These are phyloP conservation scores for Colletotrichum cordylinicola DNA, from an alignment of 2,329 filamentous ascomycete species.

Conservation along the genomic window DNA sequence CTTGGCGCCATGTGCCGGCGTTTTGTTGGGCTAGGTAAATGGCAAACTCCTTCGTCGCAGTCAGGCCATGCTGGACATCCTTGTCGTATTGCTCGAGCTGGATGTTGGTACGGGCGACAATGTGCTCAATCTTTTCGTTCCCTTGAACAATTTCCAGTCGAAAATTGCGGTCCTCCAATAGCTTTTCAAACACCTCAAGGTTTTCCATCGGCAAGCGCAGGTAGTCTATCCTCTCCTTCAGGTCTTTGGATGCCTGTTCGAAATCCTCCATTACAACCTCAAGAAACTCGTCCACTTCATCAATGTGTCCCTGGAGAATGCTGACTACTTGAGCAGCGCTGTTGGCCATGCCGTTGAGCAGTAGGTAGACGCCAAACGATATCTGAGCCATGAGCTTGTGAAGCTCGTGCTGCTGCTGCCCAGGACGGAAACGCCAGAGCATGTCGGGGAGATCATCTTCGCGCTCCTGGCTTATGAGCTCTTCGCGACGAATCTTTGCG, in stretches of 20 bases:
- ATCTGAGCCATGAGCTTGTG: constrained; percentile 93
- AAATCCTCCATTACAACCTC: constrained; percentile 88
- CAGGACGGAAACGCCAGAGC: constrained; percentile 77
- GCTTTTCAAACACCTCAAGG: constrained; percentile 80
- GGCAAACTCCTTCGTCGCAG: constrained; percentile 77
- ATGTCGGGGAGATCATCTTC: constrained; percentile 75
- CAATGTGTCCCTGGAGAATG: constrained; percentile 90
- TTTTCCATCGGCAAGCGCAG: constrained; percentile 86
- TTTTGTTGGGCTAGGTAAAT: constrained; percentile 75
- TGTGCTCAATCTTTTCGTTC: constrained; percentile 90
- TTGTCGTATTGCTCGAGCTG: constrained; percentile 79
- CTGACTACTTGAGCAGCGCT: constrained; percentile 86
- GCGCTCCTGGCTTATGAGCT: constrained; percentile 70
- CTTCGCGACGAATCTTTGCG: constrained; percentile 67
- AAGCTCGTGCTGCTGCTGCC: constrained; percentile 83
- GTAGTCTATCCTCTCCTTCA: constrained; percentile 79
- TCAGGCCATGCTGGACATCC: constrained; percentile 80
- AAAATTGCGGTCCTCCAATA: constrained; percentile 86
- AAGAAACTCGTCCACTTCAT: constrained; percentile 91
- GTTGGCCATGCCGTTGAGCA: constrained; percentile 86
- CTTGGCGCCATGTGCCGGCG: constrained; percentile 63
- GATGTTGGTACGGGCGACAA: constrained; percentile 78
- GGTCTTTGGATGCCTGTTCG: constrained; percentile 76
- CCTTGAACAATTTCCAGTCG: constrained; percentile 82
- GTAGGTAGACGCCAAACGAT: constrained; percentile 88